Evolutionary conservation across 495 filamentous ascomycete species (phyloP), one percentile per base, ranked within the genome.

Genomic region (Hyaloscypha bicolor): DNA sequence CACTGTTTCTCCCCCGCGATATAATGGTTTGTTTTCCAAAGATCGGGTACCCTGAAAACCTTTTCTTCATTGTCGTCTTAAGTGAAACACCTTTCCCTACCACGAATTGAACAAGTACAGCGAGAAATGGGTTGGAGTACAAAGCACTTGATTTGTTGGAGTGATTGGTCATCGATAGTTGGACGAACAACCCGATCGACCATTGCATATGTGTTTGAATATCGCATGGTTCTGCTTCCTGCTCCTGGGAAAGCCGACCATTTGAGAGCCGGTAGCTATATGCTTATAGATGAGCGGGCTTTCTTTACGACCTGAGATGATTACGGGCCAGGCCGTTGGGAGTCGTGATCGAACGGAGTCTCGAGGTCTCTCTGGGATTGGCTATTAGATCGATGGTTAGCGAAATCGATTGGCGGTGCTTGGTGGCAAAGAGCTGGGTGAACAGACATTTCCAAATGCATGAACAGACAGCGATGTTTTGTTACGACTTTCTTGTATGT

Each of bases 21-120:
- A 48, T 48, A 12, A 48, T 48, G 65, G 57, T 62, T 48, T 62
- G 11, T 31, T 35, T 67, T 67, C 59, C 51, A 57, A 68, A 63
- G 59, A 68, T 59, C 53, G 61, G 61, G 64, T 69, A 69, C 65
- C 66, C 66, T 55, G 66, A 61, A 64, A 39, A 48, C 16, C 16
- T 2, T 48, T 48, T 48, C 42, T 48, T 48, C 16, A 48, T 19
- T 48, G 42, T 48, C 11, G 42, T 48, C 42, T 48, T 3, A 25
- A 48, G 4, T 19, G 1, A 48, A 48, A 3, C 42, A 48, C 42
- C 16, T 48, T 19, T 48, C 16, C 42, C 42, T 48, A 19, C 9
- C 4, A 48, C 42, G 42, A 48, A 11, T 48, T 48, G 2, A 48
- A 48, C 16, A 6, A 48, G 9, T 48, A 19, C 42, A 48, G 42